Evolutionary conservation across 148 eudicot species (phyloP).

Genomic region (Rhododendron molle): DNA sequence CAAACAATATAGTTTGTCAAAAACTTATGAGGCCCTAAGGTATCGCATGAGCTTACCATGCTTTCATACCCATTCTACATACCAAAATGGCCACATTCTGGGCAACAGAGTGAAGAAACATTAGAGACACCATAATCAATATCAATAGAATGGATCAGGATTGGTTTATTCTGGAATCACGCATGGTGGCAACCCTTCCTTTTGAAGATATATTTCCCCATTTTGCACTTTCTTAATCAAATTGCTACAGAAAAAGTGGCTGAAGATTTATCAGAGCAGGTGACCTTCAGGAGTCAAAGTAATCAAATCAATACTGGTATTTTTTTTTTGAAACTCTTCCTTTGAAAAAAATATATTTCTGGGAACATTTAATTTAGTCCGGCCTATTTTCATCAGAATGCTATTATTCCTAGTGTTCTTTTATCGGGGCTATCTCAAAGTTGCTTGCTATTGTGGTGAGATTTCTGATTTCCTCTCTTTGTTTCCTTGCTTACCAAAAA

Average conservation of each 20-base stretch:
- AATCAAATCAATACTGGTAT: background rate
- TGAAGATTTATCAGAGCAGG: background rate
- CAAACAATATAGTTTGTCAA: background rate
- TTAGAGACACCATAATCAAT: background rate
- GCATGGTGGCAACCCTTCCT: background rate
- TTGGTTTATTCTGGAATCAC: background rate
- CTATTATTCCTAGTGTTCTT: background rate
- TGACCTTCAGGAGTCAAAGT: background rate
- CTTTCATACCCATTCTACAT: background rate
- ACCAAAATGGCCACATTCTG: background rate
- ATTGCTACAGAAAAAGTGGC: background rate
- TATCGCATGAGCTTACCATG: background rate
- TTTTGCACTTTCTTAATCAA: background rate
- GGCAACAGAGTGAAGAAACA: background rate
- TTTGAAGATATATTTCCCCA: background rate
- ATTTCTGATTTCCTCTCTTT: background rate
- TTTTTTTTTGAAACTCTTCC: background rate
- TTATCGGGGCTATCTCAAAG: background rate
- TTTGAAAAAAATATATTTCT: background rate
- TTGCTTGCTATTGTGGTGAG: background rate
- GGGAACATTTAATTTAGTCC: background rate
- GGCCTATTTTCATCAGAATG: background rate
- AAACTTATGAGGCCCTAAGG: background rate
- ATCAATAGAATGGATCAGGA: background rate
- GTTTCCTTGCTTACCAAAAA: background rate